These are phyloP conservation scores for Psilocybe cyanescens DNA, from an alignment of 768 basidiomycete genomes.

Conservation along the genomic window DNA sequence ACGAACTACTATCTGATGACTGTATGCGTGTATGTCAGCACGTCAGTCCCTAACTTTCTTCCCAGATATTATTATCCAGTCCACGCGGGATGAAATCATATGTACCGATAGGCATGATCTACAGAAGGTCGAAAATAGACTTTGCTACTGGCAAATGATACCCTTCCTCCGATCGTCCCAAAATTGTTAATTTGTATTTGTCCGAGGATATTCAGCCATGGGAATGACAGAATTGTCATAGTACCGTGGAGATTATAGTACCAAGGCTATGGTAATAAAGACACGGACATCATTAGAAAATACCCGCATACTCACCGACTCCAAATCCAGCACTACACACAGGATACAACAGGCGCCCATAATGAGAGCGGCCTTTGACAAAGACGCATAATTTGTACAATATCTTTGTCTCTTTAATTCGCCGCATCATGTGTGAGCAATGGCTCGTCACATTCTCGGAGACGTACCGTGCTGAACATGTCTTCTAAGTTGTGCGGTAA, in stretches of 20 bases:
- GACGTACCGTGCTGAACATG: not conserved
- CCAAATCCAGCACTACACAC: no score
- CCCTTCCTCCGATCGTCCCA: not conserved
- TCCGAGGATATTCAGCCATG: not conserved
- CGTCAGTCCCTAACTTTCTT: no score
- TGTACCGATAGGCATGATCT: not conserved
- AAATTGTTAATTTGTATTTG: not conserved
- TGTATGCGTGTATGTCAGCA: no score
- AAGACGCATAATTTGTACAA: no score
- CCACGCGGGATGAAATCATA: not conserved
- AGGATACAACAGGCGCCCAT: no score
- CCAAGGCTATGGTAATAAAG: not conserved
- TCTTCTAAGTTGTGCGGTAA: not conserved
- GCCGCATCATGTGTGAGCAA: not conserved
- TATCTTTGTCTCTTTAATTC: no score
- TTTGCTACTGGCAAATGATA: not conserved
- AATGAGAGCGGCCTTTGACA: no score
- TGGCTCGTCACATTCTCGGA: not conserved
- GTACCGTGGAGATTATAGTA: not conserved
- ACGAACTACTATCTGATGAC: no score
- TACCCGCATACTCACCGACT: no score
- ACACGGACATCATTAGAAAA: no score
- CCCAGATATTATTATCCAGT: no score
- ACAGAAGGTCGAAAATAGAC: not conserved
- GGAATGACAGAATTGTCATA: not conserved